Conservation (phyloP, 257 asterid genomes). For the Lithospermum erythrorhizon region DNA sequence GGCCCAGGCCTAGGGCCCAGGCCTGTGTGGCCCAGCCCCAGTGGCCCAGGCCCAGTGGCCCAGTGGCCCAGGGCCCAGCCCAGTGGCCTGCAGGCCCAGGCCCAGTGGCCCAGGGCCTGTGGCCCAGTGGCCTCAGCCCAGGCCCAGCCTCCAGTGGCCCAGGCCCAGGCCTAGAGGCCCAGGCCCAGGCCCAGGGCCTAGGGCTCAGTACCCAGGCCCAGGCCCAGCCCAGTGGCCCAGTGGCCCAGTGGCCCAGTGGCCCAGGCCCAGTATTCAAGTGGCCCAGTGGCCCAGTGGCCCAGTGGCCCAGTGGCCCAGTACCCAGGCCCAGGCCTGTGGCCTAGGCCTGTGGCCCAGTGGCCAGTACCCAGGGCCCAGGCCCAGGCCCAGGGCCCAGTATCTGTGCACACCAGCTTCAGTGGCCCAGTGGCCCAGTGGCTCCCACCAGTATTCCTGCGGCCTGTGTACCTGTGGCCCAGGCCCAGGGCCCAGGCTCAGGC, state of each 20-base stretch:
- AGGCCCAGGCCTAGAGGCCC: slow-evolving; percentile 11
- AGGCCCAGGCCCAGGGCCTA: too few species aligned
- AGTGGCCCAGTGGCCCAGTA: slow-evolving; percentile 7
- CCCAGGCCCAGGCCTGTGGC: slow-evolving; percentile 5
- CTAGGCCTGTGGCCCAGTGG: background rate
- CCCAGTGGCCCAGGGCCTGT: background rate
- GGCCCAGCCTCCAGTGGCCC: background rate
- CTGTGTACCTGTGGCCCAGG: too few species aligned
- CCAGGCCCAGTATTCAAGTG: too few species aligned
- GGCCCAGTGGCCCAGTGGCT: too few species aligned
- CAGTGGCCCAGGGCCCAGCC: background rate
- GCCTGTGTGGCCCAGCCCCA: background rate
- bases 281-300: too few species aligned
- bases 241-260: too few species aligned
- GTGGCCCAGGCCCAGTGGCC: too few species aligned
- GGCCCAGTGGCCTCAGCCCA: slow-evolving; percentile 5
- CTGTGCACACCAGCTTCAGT: too few species aligned
- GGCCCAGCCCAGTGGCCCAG: slow-evolving; percentile 4
- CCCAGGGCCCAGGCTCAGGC: too few species aligned
- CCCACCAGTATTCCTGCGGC: too few species aligned
- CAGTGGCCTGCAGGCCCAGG: background rate
- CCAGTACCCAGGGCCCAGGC: too few species aligned
- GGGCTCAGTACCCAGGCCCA: too few species aligned
- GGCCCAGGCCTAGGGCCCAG: slow-evolving; percentile 3
- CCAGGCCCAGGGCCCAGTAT: slow-evolving; percentile 9